Percentiles rank a stretch among this genome's conserved stretches.
Evolutionary conservation across 2,329 filamentous ascomycete genomes (phyloP).

Genomic region (Gliomastix tumulicola): DNA sequence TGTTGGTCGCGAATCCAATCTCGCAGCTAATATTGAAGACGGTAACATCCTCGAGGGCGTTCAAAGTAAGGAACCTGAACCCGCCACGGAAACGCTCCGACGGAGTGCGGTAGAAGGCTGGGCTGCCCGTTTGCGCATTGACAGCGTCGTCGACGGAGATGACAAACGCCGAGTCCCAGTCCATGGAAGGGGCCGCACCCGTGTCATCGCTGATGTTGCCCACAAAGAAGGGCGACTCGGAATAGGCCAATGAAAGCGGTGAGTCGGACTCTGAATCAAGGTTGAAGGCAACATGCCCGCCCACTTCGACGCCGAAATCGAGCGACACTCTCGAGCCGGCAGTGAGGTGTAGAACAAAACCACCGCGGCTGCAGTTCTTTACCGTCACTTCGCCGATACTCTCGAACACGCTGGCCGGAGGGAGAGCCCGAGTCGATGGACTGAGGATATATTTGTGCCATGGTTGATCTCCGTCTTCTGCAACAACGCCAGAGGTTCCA

Average conservation of each 20-base stretch:
- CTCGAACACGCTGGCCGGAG: neutral
- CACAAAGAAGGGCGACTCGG: conserved; percentile 13
- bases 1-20: conserved; percentile 19
- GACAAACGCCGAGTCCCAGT: conserved; percentile 14
- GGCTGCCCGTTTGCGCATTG: no score
- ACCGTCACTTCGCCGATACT: neutral
- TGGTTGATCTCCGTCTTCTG: no score
- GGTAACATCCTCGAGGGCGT: conserved; percentile 11
- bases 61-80: conserved; percentile 33
- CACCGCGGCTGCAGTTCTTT: neutral
- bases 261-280: neutral
- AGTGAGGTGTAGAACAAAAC: neutral
- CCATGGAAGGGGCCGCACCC: conserved; percentile 9
- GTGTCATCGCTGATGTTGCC: conserved; percentile 15
- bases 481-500: no score
- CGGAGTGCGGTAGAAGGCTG: conserved; percentile 3
- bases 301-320: conserved; percentile 9
- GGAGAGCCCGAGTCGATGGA: neutral
- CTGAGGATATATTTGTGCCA: neutral
- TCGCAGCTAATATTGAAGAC: conserved; percentile 17
- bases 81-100: conserved; percentile 30
- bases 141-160: conserved; percentile 8
- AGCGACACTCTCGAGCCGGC: conserved; percentile 8
- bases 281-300: conserved; percentile 7
- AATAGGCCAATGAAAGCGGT: conserved; percentile 13